These are phyloP conservation scores for Tardiomyces blankii DNA, from an alignment of 1,139 yeast species.

Conservation along the genomic window DNA sequence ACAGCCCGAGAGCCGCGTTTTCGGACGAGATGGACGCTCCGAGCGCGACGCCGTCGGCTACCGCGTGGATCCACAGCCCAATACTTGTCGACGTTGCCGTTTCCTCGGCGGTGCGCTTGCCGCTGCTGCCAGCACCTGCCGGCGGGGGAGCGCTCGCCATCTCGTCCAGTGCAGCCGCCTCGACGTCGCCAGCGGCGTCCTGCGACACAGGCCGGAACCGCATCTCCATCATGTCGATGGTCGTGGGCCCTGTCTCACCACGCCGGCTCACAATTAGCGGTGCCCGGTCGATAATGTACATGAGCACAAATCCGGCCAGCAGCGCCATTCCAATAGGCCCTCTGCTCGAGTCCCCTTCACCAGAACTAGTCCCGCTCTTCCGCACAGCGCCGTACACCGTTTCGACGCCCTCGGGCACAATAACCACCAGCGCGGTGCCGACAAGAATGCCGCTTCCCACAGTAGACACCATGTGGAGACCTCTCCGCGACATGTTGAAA, in stretches of 20 bases:
- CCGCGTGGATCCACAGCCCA: constrained; percentile 55
- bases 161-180: neutral
- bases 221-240: neutral
- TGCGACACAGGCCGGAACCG: neutral
- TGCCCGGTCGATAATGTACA: constrained; percentile 36
- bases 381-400: constrained; percentile 22
- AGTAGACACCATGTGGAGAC: constrained; percentile 27
- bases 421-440: constrained; percentile 53
- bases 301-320: constrained; percentile 39
- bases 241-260: neutral
- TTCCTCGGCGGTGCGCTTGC: neutral
- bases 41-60: constrained; percentile 66
- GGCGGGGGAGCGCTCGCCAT: neutral
- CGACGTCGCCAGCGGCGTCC: neutral
- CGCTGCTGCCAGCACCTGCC: neutral
- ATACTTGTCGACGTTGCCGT: constrained; percentile 35
- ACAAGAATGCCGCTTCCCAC: constrained; percentile 54
- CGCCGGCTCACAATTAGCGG: neutral
- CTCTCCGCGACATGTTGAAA: constrained; percentile 1
- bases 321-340: constrained; percentile 28
- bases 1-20: constrained; percentile 35
- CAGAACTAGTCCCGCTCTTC: too few relatives aligned
- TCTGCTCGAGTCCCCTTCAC: constrained; percentile 1
- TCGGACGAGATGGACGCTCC: constrained; percentile 48
- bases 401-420: constrained; percentile 62